Evolutionary conservation across 495 filamentous ascomycete genomes (phyloP), one percentile per base, ranked within the genome.

Genomic region (Talaromyces nanjingensis): DNA sequence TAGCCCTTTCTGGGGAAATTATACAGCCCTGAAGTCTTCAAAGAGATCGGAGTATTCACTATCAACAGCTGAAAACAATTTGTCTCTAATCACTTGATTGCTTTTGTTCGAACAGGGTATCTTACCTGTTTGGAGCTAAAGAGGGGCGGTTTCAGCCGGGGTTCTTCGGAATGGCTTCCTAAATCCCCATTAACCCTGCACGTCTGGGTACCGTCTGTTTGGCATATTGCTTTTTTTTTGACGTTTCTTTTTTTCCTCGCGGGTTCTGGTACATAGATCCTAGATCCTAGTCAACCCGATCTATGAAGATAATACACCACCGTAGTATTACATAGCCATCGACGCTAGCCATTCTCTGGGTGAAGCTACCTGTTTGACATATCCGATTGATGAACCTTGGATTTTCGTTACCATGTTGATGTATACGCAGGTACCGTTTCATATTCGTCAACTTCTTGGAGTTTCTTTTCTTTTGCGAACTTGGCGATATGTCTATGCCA

Each of bases 371-470:
- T 29, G 18, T 55, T 55, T 55, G 52, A 29, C 24, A 55, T 20
- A 49, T 49, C 45, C 27, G 3, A 55, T 14, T 9, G 25, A 25
- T 55, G 49, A 29, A 55, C 52, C 9, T 29, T 55, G 24, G 52
- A 4, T 14, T 53, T 49, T 49, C 45, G 18, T 8, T 25, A 14
- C 52, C 24, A 29, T 29, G 24, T 20, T 49, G 18, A 27, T 55
- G n/a, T 55, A 55, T 55, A 55, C 52, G 52, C 52, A 55, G 52
- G 52, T 55, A 55, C 52, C 22, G 25, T 55, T 55, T 29, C 25
- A 24, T 29, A 24, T 29, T 14, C 12, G 25, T 55, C 52, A 25
- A 6, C 52, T 29, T n/a, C 8, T 29, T 25, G 6, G 18, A 12
- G 6, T 55, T 16, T 55, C 14, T 27, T 55, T 24, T 55, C 25